Evolutionary conservation across 257 asterid species (phyloP), one percentile per base, ranked within the genome.

Genomic region (Apocynum venetum): DNA sequence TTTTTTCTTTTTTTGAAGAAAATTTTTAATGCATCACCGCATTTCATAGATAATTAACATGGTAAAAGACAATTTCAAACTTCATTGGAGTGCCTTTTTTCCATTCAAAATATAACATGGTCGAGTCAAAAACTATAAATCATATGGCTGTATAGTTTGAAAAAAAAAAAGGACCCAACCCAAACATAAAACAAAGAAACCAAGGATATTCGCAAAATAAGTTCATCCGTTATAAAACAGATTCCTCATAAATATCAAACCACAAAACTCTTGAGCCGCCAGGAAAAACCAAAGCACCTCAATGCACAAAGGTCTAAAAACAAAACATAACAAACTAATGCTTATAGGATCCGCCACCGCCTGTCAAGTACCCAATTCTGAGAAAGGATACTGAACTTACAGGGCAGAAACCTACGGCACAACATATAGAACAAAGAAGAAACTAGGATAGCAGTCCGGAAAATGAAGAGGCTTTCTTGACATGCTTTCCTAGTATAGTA

Each of bases 331-430:
- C 51, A 25, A 52, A 25, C 31, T 77, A 66, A 61, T 47, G 3
- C 4, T 35, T 43, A 51, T 53, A 40, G 76, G 59, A 53, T 71
- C 72, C 47, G 83, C 89, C 87, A 78, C 85, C 85, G 87, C 79
- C 89, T 78, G 75, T 85, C 89, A 6, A 85, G 87, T 40, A 85
- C 88, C 84, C 88, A 85, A 19, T 80, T 82, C 83, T 85, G 83
- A 48, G 82, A 82, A 72, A 48, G 78, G 82, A 46, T 75, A 61
- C 79, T 74, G n/a, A 77, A 75, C 81, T 72, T 75, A 68, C 75
- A 73, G 25, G 80, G 85, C 74, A 80, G 83, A 78, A 77, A 74
- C 49, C 80, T 31, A 79, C 66, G 56, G 74, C 80, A 68, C 49
- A 66, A 49, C 15, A 78, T 38, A 75, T 14, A 65, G 31, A 72